Conservation (phyloP, 2,329 filamentous ascomycete genomes). For the Teratosphaeria destructans region DNA sequence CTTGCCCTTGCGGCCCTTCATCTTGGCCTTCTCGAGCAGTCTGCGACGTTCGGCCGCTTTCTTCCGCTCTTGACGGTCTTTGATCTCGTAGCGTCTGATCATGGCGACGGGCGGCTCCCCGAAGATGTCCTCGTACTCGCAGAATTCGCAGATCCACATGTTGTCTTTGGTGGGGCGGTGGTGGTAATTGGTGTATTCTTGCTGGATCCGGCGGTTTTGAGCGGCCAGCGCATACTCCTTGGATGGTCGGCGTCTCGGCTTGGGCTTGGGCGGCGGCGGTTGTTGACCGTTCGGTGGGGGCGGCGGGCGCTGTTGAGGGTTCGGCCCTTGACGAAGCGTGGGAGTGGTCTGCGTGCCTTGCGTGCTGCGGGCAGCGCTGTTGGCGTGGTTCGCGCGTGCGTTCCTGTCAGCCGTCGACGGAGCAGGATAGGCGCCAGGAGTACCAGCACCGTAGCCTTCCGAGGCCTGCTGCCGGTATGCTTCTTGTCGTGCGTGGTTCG, state of each 20-base stretch:
- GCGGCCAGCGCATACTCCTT: conserved; percentile 68
- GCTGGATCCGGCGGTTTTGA: conserved; percentile 63
- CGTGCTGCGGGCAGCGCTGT: not conserved
- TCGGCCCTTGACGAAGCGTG: conserved; percentile 8
- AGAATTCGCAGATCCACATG: conserved; percentile 94
- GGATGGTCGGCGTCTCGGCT: conserved; percentile 47
- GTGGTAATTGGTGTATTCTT: conserved; percentile 65
- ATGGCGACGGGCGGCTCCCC: conserved; percentile 74
- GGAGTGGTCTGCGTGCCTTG: conserved; percentile 23
- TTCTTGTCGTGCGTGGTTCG: conserved; percentile 2
- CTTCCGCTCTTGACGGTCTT: conserved; percentile 75
- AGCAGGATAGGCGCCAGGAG: conserved; percentile 1
- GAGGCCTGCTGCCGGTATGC: not conserved
- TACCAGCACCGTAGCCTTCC: not conserved
- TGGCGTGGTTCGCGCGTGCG: not conserved
- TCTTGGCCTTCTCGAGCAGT: conserved; percentile 83
- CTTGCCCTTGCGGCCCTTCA: conserved; percentile 81
- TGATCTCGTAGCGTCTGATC: conserved; percentile 87
- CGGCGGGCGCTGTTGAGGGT: conserved; percentile 10
- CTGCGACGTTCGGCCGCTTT: conserved; percentile 77
- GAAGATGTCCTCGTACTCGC: conserved; percentile 94
- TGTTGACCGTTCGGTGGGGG: conserved; percentile 18
- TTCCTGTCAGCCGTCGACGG: not conserved
- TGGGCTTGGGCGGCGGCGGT: conserved; percentile 45
- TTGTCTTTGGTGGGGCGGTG: conserved; percentile 62